Base-by-base conservation (phyloP, 139 green algal species). In the Chlorella ohadii region DNA sequence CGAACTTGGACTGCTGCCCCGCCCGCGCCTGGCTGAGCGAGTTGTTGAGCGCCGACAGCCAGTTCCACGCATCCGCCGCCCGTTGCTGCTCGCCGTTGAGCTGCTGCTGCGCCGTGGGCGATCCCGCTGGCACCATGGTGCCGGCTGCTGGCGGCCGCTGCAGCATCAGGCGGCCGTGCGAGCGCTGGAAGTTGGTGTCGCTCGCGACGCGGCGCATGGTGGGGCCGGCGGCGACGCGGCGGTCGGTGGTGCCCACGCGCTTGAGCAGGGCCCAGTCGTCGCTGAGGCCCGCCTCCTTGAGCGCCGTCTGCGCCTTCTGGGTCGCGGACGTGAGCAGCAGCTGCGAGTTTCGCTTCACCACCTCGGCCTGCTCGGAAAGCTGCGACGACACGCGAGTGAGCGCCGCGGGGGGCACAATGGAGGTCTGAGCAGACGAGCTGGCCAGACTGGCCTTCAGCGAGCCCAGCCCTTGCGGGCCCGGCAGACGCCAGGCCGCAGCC, bases 21-120 rank as follows among this genome's bases (percentile, higher is more conserved):
- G 51, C 51, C 20, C 67, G 71, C 4, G 84, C 84, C 23, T 88
- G 84, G 65, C 74, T 88, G 17, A 88, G n/a, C 17, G 66, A 85
- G 36, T 9, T 64, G 68, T 88, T 88, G 27, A 88, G 72, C 25
- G 66, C 75, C 0, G 38, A 59, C 28, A 88, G 67, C 84, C 78
- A 86, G 72, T 87, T 81, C 72, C 77, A 77, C 31, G 67, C 33
- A 16, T 81, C 70, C 1, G 39, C 81, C 56, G 55, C 41, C 63
- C 63, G 78, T 41, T 73, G 63, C 63, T 73, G 63, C 63, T 63
- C 78, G 39, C n/a, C 28, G 0, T 28, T 64, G 27, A 83, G 63
- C 61, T 33, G 38, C 76, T 61, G 76, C 36, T 41, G 76, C 36
- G 44, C 41, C 41, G 27, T 51, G 44, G 44, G 47, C 47, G 72